Evolutionary conservation across 164 flowering plant species (phyloP).

Genomic region (Taxillus chinensis): DNA sequence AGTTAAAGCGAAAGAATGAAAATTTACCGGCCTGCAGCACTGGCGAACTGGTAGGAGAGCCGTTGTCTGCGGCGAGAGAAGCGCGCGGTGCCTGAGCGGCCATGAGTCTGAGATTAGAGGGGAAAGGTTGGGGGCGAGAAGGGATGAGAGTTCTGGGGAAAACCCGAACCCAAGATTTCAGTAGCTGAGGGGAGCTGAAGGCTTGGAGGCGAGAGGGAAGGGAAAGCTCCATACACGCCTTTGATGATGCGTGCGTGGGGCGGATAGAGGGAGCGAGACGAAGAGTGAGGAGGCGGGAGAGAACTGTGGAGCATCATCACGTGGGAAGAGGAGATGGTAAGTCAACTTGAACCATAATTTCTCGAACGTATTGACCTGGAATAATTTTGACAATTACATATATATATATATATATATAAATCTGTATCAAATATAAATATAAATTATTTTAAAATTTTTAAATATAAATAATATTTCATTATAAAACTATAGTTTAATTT

Average conservation of each 20-base stretch:
- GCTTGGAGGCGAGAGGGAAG: conserved; percentile 9
- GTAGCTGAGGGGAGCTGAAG: conserved; percentile 8
- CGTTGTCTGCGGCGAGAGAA: conserved; percentile 18
- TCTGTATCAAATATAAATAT: no score
- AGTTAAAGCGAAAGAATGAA: background rate
- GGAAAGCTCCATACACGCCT: conserved; percentile 16
- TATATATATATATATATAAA: no score
- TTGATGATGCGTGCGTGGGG: background rate
- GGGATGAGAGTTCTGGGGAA: conserved; percentile 4
- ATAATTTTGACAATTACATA: no score
- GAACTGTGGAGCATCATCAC: no score
- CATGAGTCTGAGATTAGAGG: conserved; percentile 4
- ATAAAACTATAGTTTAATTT: no score
- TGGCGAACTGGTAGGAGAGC: conserved; percentile 16
- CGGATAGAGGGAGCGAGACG: no score
- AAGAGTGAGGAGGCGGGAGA: no score
- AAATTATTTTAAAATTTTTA: no score
- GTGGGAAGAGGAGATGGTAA: no score
- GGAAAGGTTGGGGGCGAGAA: background rate
- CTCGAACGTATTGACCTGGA: no score
- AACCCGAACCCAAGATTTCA: conserved; percentile 14
- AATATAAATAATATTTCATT: no score
- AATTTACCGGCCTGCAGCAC: conserved; percentile 11
- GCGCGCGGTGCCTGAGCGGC: conserved; percentile 15
- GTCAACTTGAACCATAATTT: no score